Evolutionary conservation across 805 yeast genomes (phyloP).

Genomic region (Kregervanrija delftensis): DNA sequence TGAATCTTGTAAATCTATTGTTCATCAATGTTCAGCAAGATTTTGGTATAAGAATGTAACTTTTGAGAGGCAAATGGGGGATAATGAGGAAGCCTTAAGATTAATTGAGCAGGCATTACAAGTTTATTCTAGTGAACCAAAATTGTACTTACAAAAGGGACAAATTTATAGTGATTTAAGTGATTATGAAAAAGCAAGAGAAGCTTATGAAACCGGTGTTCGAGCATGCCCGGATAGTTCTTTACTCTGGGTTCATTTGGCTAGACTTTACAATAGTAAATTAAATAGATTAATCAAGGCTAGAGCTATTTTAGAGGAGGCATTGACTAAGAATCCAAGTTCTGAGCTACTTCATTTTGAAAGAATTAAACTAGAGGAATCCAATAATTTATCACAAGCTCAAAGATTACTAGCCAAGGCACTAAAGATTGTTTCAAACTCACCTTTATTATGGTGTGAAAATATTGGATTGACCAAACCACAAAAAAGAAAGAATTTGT

Average conservation of each 20-base stretch:
- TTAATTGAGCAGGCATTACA: conserved; percentile 41
- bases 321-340: conserved; percentile 43
- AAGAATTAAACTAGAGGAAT: conserved; percentile 51
- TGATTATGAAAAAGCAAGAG: conserved; percentile 36
- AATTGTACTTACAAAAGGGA: conserved; percentile 57
- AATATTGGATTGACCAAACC: conserved; percentile 42
- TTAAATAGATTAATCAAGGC: conserved; percentile 46
- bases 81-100: conserved; percentile 31
- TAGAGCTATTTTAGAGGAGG: conserved; percentile 66
- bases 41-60: conserved; percentile 59
- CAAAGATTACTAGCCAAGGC: conserved; percentile 50
- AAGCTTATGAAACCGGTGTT: conserved; percentile 42
- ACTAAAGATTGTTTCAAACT: conserved; percentile 47
- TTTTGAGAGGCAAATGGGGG: conserved; percentile 36
- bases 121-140: conserved; percentile 41
- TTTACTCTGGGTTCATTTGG: conserved; percentile 48
- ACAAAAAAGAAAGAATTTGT: conserved; percentile 41
- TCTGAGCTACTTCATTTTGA: conserved; percentile 52
- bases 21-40: conserved; percentile 32
- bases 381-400: conserved; percentile 46
- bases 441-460: conserved; percentile 62
- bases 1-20: conserved; percentile 14
- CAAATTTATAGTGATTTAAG: conserved; percentile 37
- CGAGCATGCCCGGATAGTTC: conserved; percentile 37
- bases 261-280: conserved; percentile 38